phyloP scores from a whole-genome alignment of 345 rosid genomes.

The Ricinus communis region DNA sequence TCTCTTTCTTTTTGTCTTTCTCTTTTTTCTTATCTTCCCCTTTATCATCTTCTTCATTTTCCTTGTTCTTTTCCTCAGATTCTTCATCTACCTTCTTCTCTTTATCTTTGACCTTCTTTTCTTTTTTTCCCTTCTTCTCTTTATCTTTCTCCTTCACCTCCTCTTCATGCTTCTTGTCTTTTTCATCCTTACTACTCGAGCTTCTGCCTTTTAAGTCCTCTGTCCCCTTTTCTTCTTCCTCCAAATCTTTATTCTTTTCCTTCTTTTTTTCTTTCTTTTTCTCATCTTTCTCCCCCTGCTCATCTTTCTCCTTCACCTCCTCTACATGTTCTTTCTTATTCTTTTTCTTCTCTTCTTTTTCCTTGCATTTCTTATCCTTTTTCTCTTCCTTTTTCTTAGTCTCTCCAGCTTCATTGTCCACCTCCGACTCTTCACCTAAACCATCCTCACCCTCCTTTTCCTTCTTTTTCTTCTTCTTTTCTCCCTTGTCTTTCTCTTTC shows the following conservation, averaged over 20 bases:
- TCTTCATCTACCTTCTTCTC: not conserved
- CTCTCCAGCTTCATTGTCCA: slow-evolving; percentile 7
- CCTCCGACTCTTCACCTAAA: slow-evolving; percentile 3
- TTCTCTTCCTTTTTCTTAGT: slow-evolving; percentile 22
- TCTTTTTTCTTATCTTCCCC: slow-evolving; percentile 3
- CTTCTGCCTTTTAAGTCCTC: not conserved
- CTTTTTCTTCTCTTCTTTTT: slow-evolving; percentile 13
- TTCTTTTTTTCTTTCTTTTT: slow-evolving; percentile 15
- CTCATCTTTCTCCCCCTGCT: not conserved
- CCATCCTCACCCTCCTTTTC: slow-evolving; percentile 5
- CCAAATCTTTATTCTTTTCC: slow-evolving; percentile 10
- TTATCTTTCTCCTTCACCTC: slow-evolving; percentile 3
- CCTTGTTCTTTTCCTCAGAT: not conserved
- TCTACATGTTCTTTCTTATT: slow-evolving; percentile 10
- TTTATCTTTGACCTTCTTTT: slow-evolving; percentile 7
- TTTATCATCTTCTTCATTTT: not conserved
- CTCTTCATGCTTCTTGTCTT: not conserved
- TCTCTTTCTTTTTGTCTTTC: not conserved
- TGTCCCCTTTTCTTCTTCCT: slow-evolving; percentile 8
- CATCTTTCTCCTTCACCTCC: not conserved
- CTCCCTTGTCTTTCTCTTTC: not conserved
- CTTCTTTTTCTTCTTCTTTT: slow-evolving; percentile 5
- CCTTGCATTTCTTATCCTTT: slow-evolving; percentile 6
- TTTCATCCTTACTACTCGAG: not conserved
- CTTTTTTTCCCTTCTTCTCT: not conserved